A percentile compares a stretch with the other conserved stretches of the same genome.
phyloP scores from a whole-genome alignment of 768 basidiomycete species.

The Tulasnella sp. region DNA sequence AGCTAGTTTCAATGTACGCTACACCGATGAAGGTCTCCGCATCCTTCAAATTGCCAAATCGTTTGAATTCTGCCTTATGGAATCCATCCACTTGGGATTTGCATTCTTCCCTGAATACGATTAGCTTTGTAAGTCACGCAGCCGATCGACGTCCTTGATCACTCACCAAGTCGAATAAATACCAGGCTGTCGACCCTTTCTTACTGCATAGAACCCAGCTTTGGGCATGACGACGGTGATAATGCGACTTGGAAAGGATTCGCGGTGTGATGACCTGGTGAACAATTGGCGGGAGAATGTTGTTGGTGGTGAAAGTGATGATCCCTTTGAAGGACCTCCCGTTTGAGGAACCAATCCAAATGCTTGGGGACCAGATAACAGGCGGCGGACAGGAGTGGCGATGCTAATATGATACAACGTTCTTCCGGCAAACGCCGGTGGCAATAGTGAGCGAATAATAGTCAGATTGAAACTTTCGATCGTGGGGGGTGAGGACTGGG shows the following conservation, averaged over 20 bases:
- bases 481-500: background rate
- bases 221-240: constrained; percentile 36
- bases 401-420: background rate
- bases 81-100: constrained; percentile 65
- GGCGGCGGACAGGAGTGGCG: background rate
- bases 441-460: background rate
- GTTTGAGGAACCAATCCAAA: background rate
- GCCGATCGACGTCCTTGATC: background rate
- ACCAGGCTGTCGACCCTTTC: constrained; percentile 58
- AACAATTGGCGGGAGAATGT: background rate
- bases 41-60: constrained; percentile 53
- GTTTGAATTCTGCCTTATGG: constrained; percentile 59
- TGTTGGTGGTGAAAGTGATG: background rate
- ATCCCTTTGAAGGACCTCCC: background rate
- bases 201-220: constrained; percentile 68
- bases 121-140: background rate
- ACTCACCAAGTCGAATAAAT: constrained; percentile 62
- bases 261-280: background rate
- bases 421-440: background rate
- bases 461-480: background rate
- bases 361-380: background rate
- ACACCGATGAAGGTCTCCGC: constrained; percentile 54
- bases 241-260: background rate
- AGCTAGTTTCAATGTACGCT: constrained; percentile 8
- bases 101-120: constrained; percentile 60